Evolutionary conservation across 2,329 filamentous ascomycete species (phyloP), one percentile per base, ranked within the genome.

Genomic region (Cylindrodendrum hubeiense): DNA sequence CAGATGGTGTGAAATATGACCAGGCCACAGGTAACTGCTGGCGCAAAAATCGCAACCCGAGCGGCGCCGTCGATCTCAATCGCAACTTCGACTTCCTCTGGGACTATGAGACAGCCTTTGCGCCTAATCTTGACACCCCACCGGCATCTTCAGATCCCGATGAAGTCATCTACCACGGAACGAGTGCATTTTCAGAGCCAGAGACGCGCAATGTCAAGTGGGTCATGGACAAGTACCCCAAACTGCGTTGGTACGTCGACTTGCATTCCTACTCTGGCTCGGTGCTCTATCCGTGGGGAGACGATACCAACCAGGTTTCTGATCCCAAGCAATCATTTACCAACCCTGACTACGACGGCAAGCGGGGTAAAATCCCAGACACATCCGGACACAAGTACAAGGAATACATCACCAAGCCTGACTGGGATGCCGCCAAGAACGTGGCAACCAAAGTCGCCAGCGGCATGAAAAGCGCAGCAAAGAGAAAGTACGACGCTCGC

Each of bases 71-170:
- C 21, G 84, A 86, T 67, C 75, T 85, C 30, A 85, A 85, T 71
- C 80, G 84, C 44, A 86, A 85, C 74, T 85, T 86, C 67, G 84
- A 87, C 72, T 85, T 86, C 71, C 72, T 85, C 1, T 87, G 58
- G 58, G 50, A 61, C 30, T 61, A 49, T 28, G 22, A 47, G 50
- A 46, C 24, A 9, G 19, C 28, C 8, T 61, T 61, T 34, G 49
- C 58, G 4, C 17, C 49, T n/a, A 22, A 21, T 2, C 51, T 26
- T 5, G 22, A 4, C 24, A 46, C 21, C 26, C 19, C 39, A 5
- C 28, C 34, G 7, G 49, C 33, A 15, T 52, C 30, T 26, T 24
- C n/a, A n/a, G 12, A 53, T 10, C 49, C 57, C 6, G 2, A 13
- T 17, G 34, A 22, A 17, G 9, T 4, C 17, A 61, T 39, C 9